A percentile compares a stretch with the other conserved stretches of the same genome.
Conservation (phyloP, 345 rosid species). For the Balakata baccata region DNA sequence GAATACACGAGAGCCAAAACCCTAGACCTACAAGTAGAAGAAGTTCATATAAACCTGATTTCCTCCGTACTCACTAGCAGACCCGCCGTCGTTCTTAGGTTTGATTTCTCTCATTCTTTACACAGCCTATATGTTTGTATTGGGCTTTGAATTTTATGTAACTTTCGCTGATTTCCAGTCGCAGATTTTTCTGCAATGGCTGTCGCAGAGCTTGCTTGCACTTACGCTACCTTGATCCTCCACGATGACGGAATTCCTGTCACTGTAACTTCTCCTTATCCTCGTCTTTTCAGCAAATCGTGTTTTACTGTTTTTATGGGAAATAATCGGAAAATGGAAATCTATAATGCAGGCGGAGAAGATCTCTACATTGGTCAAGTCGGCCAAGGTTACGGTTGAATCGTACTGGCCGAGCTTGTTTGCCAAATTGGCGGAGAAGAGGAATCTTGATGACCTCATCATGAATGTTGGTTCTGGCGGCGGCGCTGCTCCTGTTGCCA, state of each 20-base stretch:
- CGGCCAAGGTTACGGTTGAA: conserved; percentile 47
- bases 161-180: background rate
- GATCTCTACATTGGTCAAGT: conserved; percentile 48
- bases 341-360: conserved; percentile 46
- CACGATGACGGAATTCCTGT: conserved; percentile 56
- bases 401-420: conserved; percentile 68
- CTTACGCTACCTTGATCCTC: conserved; percentile 57
- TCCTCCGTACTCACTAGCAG: background rate
- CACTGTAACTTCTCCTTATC: conserved; percentile 35
- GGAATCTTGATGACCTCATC: conserved; percentile 45
- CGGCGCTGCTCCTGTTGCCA: conserved; percentile 34
- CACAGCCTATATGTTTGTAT: background rate
- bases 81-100: background rate
- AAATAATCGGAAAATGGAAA: background rate
- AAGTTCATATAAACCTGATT: background rate
- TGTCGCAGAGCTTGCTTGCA: conserved; percentile 51
- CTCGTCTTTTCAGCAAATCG: background rate
- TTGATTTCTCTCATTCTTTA: background rate
- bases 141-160: background rate
- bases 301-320: too few relatives aligned
- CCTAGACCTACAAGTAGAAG: background rate
- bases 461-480: conserved; percentile 50
- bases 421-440: conserved; percentile 57
- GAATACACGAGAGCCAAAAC: background rate
- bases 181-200: conserved; percentile 32